These are phyloP conservation scores for Apiotrichum laibachii DNA, from an alignment of 1,284 basidiomycete species.

Conservation along the genomic window DNA sequence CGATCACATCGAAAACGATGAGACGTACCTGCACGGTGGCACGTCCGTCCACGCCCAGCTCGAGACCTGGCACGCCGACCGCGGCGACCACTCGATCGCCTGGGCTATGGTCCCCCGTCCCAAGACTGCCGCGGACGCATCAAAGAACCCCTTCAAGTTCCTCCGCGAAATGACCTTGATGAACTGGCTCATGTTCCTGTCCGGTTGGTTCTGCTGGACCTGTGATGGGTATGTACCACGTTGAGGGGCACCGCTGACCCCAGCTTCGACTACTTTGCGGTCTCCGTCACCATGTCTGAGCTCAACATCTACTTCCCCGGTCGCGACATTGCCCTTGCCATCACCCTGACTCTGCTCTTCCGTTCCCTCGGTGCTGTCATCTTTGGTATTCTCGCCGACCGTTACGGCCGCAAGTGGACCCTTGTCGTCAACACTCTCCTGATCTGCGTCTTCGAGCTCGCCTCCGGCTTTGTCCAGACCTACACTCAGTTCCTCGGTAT, in stretches of 20 bases:
- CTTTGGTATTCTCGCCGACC: slow-evolving; percentile 72
- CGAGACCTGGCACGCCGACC: slow-evolving; percentile 38
- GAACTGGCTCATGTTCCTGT: slow-evolving; percentile 57
- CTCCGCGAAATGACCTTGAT: slow-evolving; percentile 51
- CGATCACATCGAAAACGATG: background rate
- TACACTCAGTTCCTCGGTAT: slow-evolving; percentile 54
- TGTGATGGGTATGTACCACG: slow-evolving; percentile 28
- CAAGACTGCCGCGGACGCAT: slow-evolving; percentile 19
- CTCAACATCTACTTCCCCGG: slow-evolving; percentile 54
- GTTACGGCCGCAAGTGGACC: slow-evolving; percentile 91
- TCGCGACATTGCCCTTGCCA: slow-evolving; percentile 60
- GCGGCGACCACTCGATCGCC: slow-evolving; percentile 31
- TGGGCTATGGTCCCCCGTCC: slow-evolving; percentile 20
- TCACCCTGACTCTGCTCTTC: slow-evolving; percentile 90
- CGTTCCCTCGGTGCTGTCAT: slow-evolving; percentile 81
- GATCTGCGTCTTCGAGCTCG: slow-evolving; percentile 71
- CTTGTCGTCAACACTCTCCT: slow-evolving; percentile 73
- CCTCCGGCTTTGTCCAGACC: slow-evolving; percentile 56
- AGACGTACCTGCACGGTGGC: background rate
- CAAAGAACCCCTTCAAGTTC: slow-evolving; percentile 49
- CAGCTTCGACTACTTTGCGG: slow-evolving; percentile 29
- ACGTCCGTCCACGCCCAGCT: slow-evolving; percentile 31
- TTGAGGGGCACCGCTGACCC: background rate
- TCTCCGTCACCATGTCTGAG: slow-evolving; percentile 50
- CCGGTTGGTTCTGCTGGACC: slow-evolving; percentile 63